Percentiles rank a stretch among this genome's conserved stretches.
These are phyloP conservation scores for Biscogniauxia mediterranea DNA, from an alignment of 2,329 filamentous ascomycete species.

Conservation along the genomic window DNA sequence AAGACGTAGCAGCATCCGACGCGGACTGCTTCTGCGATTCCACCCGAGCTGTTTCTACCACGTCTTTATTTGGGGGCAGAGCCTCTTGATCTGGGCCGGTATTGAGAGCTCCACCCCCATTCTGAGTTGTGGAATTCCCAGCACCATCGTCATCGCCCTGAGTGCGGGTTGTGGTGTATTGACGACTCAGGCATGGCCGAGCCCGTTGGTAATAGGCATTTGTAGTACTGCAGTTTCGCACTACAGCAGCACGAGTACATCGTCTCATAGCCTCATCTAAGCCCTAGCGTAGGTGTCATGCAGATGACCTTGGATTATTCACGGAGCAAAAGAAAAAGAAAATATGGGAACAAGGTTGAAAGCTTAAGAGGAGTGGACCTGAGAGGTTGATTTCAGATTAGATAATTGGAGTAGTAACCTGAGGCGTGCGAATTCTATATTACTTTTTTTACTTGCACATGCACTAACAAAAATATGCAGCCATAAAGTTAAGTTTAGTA, in stretches of 20 bases:
- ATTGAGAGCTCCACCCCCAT: constrained; percentile 31
- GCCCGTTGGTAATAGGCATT: constrained; percentile 9
- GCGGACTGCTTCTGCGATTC: too few relatives aligned
- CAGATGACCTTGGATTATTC: background rate
- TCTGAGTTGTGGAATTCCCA: background rate
- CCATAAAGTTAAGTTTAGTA: background rate
- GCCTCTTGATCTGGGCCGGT: too few relatives aligned
- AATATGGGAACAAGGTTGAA: background rate
- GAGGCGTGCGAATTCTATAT: too few relatives aligned
- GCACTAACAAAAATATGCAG: too few relatives aligned
- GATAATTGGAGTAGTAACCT: too few relatives aligned
- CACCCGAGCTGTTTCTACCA: too few relatives aligned
- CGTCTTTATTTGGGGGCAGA: too few relatives aligned
- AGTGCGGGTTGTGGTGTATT: constrained; percentile 10
- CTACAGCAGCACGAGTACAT: constrained; percentile 27
- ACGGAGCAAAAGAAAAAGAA: background rate
- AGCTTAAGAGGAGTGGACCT: too few relatives aligned
- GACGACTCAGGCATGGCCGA: constrained; percentile 10
- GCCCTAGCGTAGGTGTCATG: too few relatives aligned
- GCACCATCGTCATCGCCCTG: constrained; percentile 1
- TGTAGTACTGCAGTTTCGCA: constrained; percentile 26
- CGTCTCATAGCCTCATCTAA: constrained; percentile 33
- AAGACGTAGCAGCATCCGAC: too few relatives aligned
- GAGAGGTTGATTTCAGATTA: background rate
- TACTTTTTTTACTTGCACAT: too few relatives aligned